Base-by-base conservation (phyloP, 2,329 filamentous ascomycete genomes). In the Sporothrix humicola region DNA sequence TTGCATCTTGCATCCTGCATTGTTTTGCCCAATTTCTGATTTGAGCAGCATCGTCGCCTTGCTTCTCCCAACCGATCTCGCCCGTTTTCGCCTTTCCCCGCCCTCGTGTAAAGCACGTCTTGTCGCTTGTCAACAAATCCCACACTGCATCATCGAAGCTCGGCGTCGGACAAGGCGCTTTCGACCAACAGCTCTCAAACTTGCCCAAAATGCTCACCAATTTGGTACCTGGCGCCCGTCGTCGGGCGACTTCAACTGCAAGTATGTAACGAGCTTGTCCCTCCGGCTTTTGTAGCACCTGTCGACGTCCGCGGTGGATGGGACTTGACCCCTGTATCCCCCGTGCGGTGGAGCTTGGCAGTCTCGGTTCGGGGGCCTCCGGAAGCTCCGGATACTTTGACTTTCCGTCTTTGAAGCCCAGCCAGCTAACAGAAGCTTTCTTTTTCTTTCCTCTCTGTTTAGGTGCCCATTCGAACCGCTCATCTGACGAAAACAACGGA, bases 401-500 rank as follows among this genome's bases (percentile, higher is more conserved):
- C 26, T 15, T 5, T 26, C 37, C 15, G 9, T 48, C 42, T 26
- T 66, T 5, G 15, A 48, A 26, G 61, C n/a, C 23, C 20, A 3
- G n/a, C 10, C 20, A 48, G 58, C 75, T 75, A 54, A 75, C 63
- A 54, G n/a, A 66, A 15, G 42, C 17, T 44, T 31, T n/a, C 10
- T 31, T 44, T 1, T 17, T 17, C 61, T 12, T 10, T 68, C 59
- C 26, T 15, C 59, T 17, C 9, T 9, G 15, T 63, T 4, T 69
- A 77, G 76, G 75, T 68, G 72, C 69, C 23, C 70, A 52, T 48
- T 75, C 75, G 42, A 75, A 74, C 63, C 72, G 65, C 76, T 88
- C 88, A 63, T 91, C 90, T 4, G 82, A 82, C 76, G 65, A 68
- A 52, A 90, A 92, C 73, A 90, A 90, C 31, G 79, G 78, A 73